Percentiles rank a stretch among this genome's conserved stretches.
phyloP scores from a whole-genome alignment of 108 stramenopile genomes.

The Stephanodiscus minutulus region DNA sequence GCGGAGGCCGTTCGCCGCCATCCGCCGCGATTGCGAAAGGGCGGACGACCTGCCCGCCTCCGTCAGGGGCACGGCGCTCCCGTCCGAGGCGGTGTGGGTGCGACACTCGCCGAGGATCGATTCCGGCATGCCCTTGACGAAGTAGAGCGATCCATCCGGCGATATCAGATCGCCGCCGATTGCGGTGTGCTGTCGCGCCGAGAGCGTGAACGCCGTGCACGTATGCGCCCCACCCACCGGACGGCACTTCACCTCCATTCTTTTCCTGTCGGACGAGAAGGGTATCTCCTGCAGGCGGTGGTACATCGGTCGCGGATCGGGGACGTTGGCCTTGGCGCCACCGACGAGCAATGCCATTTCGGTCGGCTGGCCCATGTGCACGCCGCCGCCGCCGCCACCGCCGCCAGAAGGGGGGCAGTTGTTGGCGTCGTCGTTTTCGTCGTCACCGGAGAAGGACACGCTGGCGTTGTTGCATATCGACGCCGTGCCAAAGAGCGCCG shows the following conservation, averaged over 20 bases:
- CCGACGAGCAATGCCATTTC: slow-evolving; percentile 91
- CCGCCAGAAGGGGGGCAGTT: too few species aligned
- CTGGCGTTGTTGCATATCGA: slow-evolving; percentile 88
- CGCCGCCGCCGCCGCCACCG: not conserved
- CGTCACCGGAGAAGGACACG: slow-evolving; percentile 43
- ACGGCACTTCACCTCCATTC: slow-evolving; percentile 92
- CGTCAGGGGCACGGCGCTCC: slow-evolving; percentile 54
- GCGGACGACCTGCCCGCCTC: slow-evolving; percentile 56
- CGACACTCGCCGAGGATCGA: slow-evolving; percentile 79
- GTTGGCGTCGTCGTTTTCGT: slow-evolving; percentile 35
- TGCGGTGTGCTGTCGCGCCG: slow-evolving; percentile 38
- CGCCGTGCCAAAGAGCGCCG: slow-evolving; percentile 66
- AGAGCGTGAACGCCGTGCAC: slow-evolving; percentile 66
- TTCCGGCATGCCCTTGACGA: slow-evolving; percentile 97
- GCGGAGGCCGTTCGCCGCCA: slow-evolving; percentile 86
- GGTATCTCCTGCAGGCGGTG: slow-evolving; percentile 91
- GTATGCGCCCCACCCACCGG: slow-evolving; percentile 77
- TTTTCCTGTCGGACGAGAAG: slow-evolving; percentile 91
- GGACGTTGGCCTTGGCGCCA: slow-evolving; percentile 74
- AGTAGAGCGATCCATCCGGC: slow-evolving; percentile 66
- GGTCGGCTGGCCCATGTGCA: slow-evolving; percentile 85
- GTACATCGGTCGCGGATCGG: slow-evolving; percentile 83
- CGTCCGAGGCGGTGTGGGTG: slow-evolving; percentile 58
- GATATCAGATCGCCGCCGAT: slow-evolving; percentile 30
- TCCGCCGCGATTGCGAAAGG: slow-evolving; percentile 60